Base-by-base conservation (phyloP, 2,329 filamentous ascomycete species). In the Trichoderma sp. region DNA sequence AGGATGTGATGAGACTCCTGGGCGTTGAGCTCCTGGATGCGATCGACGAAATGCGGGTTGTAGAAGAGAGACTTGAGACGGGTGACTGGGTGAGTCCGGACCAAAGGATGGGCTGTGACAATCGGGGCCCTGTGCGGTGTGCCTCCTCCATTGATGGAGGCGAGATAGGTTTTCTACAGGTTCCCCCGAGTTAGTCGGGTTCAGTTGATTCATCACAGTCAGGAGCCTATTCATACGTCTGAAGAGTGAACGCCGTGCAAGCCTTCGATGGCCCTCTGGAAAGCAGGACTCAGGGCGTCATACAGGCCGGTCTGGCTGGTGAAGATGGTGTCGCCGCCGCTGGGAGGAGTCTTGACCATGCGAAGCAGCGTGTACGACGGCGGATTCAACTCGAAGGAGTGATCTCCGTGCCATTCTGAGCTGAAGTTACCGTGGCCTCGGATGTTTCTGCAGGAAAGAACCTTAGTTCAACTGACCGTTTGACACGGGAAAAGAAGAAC, bases 131-230 rank as follows among this genome's bases (percentile, higher is more conserved):
- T 64, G 61, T 64, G 64, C 26, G 64, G 64, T 59, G 64, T 58
- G 50, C 64, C 64, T 28, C 64, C 64, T 14, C 64, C 64, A 17
- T 66, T 66, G 39, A 66, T 66, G 34, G 64, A 64, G 14, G 60
- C 64, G 21, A 66, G 60, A 47, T 66, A 66, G 2, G 48, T 30
- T 54, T 54, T 64, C 60, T 66, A 21, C 34, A 3, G 34, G 5
- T 15, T 30, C 2, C 7, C 1, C 15, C 15, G 19, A 5, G 28
- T 50, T 61, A 52, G 57, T 39, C 39, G 24, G 19, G 7, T 12
- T 48, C 10, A 21, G 26, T 21, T 47, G 6, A 3, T 30, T 14
- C 21, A 39, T n/a, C 10, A 21, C 7, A 3, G 14, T 10, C 21
- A 44, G 1, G 39, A 17, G 6, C 9, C 3, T 24, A 28, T 48